Base-by-base conservation (phyloP, 768 basidiomycete species). In the Terana coerulea region DNA sequence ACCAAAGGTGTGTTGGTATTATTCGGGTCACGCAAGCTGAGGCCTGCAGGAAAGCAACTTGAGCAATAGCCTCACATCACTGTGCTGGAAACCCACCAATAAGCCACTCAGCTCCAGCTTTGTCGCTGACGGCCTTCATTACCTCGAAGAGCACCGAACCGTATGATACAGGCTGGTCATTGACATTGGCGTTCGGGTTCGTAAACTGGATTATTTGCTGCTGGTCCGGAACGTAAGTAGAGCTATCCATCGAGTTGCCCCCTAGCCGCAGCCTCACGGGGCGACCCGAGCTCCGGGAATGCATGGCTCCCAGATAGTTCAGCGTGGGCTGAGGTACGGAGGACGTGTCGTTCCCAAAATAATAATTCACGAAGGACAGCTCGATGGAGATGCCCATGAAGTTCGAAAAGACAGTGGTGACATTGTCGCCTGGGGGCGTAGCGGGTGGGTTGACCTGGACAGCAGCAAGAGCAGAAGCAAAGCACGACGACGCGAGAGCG, bases 361-460 rank as follows among this genome's bases (percentile, higher is more conserved):
- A 78, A 53, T 75, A 69, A 59, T 79, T 72, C 52, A 84, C 73
- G 54, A 81, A 81, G 41, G 78, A 79, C 40, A 88, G 70, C 64
- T 86, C 84, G 54, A 85, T 70, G 42, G 77, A 80, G 61, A 86
- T 77, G 8, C 86, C 86, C 14, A 86, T 64, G 55, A 84, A 86
- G 61, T 81, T 83, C 7, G 72, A 64, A 40, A 69, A 64, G 3
- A 80, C 77, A 31, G 71, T 69, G 37, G 57, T 63, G 47, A 55
- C 60, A 66, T 74, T 67, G 35, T 52, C 57, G 1, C 65, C 59
- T 1, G 73, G 56, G 5, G 74, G 69, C 24, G 67, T 57, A 2
- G 70, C 22, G 12, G 61, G 63, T 8, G 53, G 21, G 8, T 50
- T 28, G 0, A 62, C 49, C 14, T 55, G 43, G 43, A 62, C 44